Percentiles rank a stretch among this genome's conserved stretches.
Conservation (phyloP, 164 flowering plant species). For the Berberis thunbergii region DNA sequence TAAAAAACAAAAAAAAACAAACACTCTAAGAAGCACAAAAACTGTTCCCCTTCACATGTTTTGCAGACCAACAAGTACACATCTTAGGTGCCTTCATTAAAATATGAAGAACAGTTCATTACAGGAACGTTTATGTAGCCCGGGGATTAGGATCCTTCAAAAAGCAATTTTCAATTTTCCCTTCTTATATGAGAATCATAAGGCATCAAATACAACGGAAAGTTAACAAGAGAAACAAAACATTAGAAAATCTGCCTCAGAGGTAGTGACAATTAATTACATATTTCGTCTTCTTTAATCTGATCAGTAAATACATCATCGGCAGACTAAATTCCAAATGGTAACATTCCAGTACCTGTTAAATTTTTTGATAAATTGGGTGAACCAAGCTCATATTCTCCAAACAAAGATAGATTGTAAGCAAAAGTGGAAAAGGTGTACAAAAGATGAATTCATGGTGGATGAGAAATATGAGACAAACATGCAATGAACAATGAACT, state of each 20-base stretch:
- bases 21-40: not conserved
- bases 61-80: not conserved
- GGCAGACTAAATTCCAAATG: no score
- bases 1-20: not conserved
- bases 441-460: no score
- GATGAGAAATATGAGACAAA: no score
- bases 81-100: not conserved
- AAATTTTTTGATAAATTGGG: no score
- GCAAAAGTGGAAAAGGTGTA: no score
- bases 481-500: no score
- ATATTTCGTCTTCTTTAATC: no score
- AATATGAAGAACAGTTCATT: not conserved
- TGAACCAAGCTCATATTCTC: no score
- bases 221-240: not conserved
- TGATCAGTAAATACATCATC: no score
- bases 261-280: not conserved
- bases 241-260: not conserved
- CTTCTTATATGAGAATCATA: not conserved
- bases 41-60: not conserved
- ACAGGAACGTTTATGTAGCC: not conserved
- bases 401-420: no score
- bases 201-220: not conserved
- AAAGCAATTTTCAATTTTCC: not conserved
- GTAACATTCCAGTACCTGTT: no score
- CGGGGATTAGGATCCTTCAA: not conserved